A percentile compares a stretch with the other conserved stretches of the same genome.
phyloP scores from a whole-genome alignment of 2,329 filamentous ascomycete genomes.

The Diplodia sapinea region DNA sequence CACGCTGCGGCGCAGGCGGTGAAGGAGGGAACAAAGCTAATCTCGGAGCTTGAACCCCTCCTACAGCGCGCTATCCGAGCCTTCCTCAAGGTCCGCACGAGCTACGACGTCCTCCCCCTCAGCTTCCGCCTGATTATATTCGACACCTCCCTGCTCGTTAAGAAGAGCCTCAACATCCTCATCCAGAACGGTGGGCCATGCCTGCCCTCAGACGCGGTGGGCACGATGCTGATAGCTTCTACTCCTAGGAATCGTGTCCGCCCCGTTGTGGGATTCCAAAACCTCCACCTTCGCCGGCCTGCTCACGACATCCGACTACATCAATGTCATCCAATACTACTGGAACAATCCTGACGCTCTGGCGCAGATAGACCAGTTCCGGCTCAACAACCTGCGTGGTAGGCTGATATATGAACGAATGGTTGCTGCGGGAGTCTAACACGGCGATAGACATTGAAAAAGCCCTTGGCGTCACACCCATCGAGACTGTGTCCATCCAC shows the following conservation, averaged over 20 bases:
- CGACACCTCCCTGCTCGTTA: constrained; percentile 92
- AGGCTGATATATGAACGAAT: constrained; percentile 39
- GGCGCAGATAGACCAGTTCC: constrained; percentile 89
- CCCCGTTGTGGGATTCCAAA: constrained; percentile 94
- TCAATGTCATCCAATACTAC: constrained; percentile 99
- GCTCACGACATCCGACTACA: constrained; percentile 94
- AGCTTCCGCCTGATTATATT: constrained; percentile 96
- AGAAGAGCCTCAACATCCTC: constrained; percentile 94
- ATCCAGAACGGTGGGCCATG: constrained; percentile 80
- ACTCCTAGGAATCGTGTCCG: constrained; percentile 85
- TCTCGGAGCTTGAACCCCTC: not conserved
- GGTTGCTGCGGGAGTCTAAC: not conserved
- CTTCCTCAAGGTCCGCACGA: constrained; percentile 94
- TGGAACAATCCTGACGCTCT: constrained; percentile 94
- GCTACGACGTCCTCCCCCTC: constrained; percentile 95
- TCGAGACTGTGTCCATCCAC: constrained; percentile 96
- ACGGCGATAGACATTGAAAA: constrained; percentile 80
- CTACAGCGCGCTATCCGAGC: constrained; percentile 84
- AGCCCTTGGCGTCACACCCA: constrained; percentile 85
- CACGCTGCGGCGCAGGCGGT: constrained; percentile 21
- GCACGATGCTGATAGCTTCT: constrained; percentile 33
- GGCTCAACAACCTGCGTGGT: constrained; percentile 90
- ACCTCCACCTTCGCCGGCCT: constrained; percentile 92
- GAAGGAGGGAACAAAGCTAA: constrained; percentile 14
- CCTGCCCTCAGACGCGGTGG: not conserved